Evolutionary conservation across 768 basidiomycete species (phyloP).

Genomic region (Mycena vulgaris): DNA sequence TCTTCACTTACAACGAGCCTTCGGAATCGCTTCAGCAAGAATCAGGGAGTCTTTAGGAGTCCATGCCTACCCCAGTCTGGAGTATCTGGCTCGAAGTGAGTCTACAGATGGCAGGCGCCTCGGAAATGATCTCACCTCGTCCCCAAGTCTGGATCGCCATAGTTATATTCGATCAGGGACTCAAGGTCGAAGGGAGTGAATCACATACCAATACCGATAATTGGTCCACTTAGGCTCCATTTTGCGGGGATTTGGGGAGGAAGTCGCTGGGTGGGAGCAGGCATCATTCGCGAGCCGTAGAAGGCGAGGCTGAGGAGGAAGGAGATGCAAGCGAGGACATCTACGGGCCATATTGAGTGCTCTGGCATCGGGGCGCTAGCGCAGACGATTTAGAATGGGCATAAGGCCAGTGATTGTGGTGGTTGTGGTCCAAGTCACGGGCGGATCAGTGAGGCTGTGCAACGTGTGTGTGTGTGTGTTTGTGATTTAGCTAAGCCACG

Average conservation of each 20-base stretch:
- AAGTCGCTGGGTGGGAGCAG: background rate
- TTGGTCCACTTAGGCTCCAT: background rate
- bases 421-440: no score
- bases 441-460: no score
- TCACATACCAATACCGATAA: conserved; percentile 6
- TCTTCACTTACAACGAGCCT: background rate
- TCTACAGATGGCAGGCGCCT: background rate
- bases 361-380: no score
- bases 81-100: background rate
- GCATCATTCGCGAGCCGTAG: background rate
- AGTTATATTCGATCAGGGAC: background rate
- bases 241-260: background rate
- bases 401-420: no score
- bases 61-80: background rate
- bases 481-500: no score
- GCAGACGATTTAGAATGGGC: no score
- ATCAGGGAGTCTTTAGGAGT: no score
- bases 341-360: background rate
- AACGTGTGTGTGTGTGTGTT: no score
- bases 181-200: background rate
- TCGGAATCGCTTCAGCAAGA: no score
- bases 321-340: background rate
- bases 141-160: background rate
- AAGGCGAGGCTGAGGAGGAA: background rate
- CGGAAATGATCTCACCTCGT: background rate